Conservation (phyloP, 1,139 yeast species). For the Komagataea norvegica region DNA sequence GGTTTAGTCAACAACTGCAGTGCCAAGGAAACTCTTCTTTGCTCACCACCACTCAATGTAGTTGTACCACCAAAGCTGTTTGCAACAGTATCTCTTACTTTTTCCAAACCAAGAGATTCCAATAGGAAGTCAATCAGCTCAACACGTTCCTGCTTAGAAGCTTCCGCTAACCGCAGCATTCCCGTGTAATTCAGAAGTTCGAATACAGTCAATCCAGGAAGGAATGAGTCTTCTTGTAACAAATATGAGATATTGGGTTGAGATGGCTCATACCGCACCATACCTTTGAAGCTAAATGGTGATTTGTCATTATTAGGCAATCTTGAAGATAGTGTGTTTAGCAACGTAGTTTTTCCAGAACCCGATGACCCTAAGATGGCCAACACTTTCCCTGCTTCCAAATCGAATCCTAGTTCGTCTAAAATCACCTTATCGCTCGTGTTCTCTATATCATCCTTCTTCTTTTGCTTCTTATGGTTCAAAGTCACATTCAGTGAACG, state of each 20-base stretch:
- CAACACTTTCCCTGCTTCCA: slow-evolving; percentile 62
- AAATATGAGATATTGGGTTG: slow-evolving; percentile 66
- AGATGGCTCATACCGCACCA: slow-evolving; percentile 60
- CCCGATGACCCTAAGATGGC: slow-evolving; percentile 87
- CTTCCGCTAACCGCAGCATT: slow-evolving; percentile 59
- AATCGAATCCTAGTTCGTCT: slow-evolving; percentile 47
- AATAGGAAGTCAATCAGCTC: slow-evolving; percentile 56
- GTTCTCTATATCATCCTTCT: neutral
- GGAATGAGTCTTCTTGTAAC: slow-evolving; percentile 69
- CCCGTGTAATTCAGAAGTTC: slow-evolving; percentile 71
- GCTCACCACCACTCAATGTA: slow-evolving; percentile 72
- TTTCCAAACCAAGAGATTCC: slow-evolving; percentile 55
- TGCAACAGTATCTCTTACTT: slow-evolving; percentile 54
- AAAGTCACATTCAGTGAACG: slow-evolving; percentile 10
- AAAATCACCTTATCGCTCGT: slow-evolving; percentile 28
- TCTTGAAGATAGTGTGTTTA: slow-evolving; percentile 68
- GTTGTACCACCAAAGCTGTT: slow-evolving; percentile 64
- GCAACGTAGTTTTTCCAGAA: slow-evolving; percentile 74
- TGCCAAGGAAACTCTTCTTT: slow-evolving; percentile 79
- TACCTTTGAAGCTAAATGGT: slow-evolving; percentile 79
- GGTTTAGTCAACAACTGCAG: slow-evolving; percentile 90
- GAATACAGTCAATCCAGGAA: slow-evolving; percentile 71
- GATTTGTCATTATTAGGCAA: slow-evolving; percentile 65
- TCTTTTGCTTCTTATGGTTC: slow-evolving; percentile 1
- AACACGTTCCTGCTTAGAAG: slow-evolving; percentile 44